Conservation (phyloP, 192 early-diverging fungal genomes). For the Dissophora ornata region DNA sequence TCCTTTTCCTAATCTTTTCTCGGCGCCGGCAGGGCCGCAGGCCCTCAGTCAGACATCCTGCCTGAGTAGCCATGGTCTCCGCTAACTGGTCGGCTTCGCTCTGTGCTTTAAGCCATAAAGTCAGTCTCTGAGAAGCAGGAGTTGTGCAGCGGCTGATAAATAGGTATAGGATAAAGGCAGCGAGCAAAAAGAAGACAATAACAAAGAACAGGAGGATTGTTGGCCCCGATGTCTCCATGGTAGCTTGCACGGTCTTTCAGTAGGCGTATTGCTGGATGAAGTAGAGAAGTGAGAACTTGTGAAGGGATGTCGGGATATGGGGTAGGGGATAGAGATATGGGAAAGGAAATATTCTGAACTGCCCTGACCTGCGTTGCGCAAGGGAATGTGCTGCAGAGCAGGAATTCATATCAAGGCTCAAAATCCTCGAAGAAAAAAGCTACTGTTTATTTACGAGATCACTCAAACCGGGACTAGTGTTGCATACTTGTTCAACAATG, state of each 20-base stretch:
- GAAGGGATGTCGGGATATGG: background rate
- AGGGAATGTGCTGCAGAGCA: too few species aligned
- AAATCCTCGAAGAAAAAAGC: too few species aligned
- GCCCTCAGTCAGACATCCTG: constrained; percentile 56
- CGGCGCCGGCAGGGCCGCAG: constrained; percentile 60
- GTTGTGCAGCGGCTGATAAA: constrained; percentile 61
- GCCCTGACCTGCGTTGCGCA: too few species aligned
- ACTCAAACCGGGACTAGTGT: too few species aligned
- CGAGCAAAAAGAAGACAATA: constrained; percentile 57
- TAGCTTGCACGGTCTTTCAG: background rate
- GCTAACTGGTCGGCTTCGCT: constrained; percentile 68
- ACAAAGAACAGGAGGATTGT: constrained; percentile 60
- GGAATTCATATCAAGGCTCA: too few species aligned
- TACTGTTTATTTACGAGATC: too few species aligned
- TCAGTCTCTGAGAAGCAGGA: constrained; percentile 63
- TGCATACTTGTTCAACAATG: constrained; percentile 47
- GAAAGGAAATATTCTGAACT: too few species aligned
- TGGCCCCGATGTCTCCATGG: constrained; percentile 31
- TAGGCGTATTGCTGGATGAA: background rate
- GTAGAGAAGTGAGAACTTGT: too few species aligned
- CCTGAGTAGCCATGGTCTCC: constrained; percentile 66
- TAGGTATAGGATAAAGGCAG: constrained; percentile 63
- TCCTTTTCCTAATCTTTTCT: constrained; percentile 51
- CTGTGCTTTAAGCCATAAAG: constrained; percentile 67
- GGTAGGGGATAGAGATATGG: background rate